Evolutionary conservation across 2,329 filamentous ascomycete species (phyloP).

Genomic region (Colletotrichum tabaci): DNA sequence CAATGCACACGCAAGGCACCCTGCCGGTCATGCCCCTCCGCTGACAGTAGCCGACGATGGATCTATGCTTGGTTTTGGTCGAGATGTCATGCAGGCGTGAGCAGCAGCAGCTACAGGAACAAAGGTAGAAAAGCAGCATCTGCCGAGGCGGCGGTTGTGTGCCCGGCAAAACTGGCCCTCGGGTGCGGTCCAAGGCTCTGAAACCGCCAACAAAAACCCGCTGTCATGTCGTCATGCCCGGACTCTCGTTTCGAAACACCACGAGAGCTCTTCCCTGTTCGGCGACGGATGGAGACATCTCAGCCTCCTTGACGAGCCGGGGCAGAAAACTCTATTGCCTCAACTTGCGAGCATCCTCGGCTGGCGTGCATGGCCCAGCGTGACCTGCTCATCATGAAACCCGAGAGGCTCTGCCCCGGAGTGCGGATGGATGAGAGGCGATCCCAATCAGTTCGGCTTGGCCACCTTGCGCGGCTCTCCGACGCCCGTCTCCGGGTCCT

Average conservation of each 20-base stretch:
- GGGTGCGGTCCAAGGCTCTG: constrained; percentile 12
- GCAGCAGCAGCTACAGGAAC: constrained; percentile 17
- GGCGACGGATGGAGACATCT: not conserved
- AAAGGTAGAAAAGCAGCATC: constrained; percentile 11
- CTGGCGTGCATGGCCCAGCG: constrained; percentile 22
- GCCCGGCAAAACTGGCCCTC: not conserved
- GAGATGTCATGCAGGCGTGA: constrained; percentile 16
- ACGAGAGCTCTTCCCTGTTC: constrained; percentile 25
- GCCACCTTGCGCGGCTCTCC: constrained; percentile 92
- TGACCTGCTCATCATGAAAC: constrained; percentile 4
- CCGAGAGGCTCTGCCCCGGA: not conserved
- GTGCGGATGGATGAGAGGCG: not conserved
- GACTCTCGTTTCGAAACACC: constrained; percentile 34
- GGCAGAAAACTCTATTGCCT: constrained; percentile 15
- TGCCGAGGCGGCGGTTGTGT: constrained; percentile 1
- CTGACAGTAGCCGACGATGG: constrained; percentile 14
- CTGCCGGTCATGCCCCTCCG: constrained; percentile 25
- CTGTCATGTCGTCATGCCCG: constrained; percentile 31
- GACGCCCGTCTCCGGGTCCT: constrained; percentile 83
- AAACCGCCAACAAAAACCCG: constrained; percentile 16
- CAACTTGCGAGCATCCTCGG: constrained; percentile 29
- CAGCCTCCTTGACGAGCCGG: constrained; percentile 33
- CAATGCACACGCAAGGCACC: constrained; percentile 13
- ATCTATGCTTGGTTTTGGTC: constrained; percentile 11
- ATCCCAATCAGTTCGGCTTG: constrained; percentile 80